Percentiles rank a stretch among this genome's conserved stretches.
These are phyloP conservation scores for Fusarium nelsonii DNA, from an alignment of 2,329 filamentous ascomycete genomes.

Conservation along the genomic window DNA sequence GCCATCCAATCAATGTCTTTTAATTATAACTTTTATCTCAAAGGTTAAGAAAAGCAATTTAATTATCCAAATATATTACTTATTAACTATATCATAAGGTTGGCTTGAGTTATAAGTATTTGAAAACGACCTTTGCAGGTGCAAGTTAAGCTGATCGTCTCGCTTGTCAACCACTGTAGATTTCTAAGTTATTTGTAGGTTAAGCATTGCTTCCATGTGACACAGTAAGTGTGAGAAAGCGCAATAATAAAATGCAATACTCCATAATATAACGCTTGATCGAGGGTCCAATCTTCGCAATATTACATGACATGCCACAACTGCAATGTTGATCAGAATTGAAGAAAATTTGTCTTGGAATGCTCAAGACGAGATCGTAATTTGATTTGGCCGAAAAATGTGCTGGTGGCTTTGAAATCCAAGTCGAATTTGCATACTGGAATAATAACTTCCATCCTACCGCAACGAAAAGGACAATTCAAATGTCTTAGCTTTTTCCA, in stretches of 20 bases:
- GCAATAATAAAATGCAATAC: not conserved
- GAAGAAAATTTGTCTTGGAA: not conserved
- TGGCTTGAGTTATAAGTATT: too few relatives aligned
- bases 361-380: not conserved
- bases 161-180: not conserved
- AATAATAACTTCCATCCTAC: too few relatives aligned
- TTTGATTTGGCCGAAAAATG: not conserved
- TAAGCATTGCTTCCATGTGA: not conserved
- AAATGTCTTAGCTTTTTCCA: too few relatives aligned
- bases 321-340: not conserved
- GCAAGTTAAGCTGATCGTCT: not conserved
- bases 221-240: not conserved
- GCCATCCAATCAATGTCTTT: too few relatives aligned
- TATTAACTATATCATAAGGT: too few relatives aligned
- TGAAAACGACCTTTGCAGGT: not conserved
- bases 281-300: not conserved
- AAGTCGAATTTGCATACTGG: constrained; percentile 8
- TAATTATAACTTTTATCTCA: too few relatives aligned
- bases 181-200: not conserved
- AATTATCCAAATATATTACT: too few relatives aligned
- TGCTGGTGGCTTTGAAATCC: too few relatives aligned
- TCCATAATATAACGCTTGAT: not conserved
- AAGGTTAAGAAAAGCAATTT: too few relatives aligned
- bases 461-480: too few relatives aligned
- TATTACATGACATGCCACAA: not conserved